phyloP scores from a whole-genome alignment of 192 early-diverging fungal genomes.

The Coemansia furcata region DNA sequence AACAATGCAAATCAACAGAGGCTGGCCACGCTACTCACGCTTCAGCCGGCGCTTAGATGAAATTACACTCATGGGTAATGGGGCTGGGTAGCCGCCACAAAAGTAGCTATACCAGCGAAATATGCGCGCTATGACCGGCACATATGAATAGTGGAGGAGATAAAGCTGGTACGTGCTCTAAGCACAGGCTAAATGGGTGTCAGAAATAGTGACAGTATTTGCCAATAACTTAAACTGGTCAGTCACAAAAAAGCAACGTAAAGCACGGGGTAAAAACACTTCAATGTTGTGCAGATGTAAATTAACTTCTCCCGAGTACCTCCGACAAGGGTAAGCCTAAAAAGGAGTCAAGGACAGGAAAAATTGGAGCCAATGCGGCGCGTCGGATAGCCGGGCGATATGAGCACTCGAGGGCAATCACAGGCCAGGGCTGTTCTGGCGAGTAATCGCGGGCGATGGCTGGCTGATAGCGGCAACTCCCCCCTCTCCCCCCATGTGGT shows the following conservation, averaged over 20 bases:
- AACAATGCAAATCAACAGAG: background rate
- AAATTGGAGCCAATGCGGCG: conserved; percentile 3
- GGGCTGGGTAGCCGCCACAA: background rate
- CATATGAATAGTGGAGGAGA: background rate
- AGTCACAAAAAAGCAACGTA: background rate
- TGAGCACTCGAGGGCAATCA: background rate
- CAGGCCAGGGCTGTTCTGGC: background rate
- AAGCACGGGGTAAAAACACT: background rate
- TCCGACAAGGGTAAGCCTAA: background rate
- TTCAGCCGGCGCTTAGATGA: background rate
- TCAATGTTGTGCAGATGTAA: background rate
- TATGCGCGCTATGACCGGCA: background rate
- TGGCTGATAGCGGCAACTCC: conserved; percentile 2
- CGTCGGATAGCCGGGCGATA: background rate
- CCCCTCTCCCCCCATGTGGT: background rate
- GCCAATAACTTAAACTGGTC: background rate
- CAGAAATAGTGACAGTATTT: background rate
- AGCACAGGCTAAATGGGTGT: background rate
- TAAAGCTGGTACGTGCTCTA: background rate
- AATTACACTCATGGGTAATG: background rate
- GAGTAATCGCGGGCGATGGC: background rate
- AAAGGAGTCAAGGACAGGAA: background rate
- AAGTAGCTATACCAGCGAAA: background rate
- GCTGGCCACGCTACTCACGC: background rate
- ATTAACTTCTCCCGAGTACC: background rate